Evolutionary conservation across 768 basidiomycete genomes (phyloP).

Genomic region (Mycena indigotica): DNA sequence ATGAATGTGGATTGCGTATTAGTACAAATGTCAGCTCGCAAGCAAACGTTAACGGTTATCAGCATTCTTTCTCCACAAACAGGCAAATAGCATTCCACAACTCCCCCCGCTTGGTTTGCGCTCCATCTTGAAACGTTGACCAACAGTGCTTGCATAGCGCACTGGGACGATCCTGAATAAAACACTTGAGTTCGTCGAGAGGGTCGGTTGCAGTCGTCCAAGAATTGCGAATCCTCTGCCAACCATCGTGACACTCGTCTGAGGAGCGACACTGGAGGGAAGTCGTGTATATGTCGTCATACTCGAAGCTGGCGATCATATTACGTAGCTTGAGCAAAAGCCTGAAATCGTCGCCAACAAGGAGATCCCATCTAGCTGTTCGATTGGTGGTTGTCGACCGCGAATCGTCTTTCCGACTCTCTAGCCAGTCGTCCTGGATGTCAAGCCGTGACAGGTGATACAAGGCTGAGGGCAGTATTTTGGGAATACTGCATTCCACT

Average conservation of each 20-base stretch:
- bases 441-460: slow-evolving; percentile 32
- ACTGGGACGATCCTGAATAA: slow-evolving; percentile 3
- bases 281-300: neutral
- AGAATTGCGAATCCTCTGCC: neutral
- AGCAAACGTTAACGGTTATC: neutral
- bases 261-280: neutral
- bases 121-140: neutral
- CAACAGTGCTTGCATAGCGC: slow-evolving; percentile 12
- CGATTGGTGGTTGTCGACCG: slow-evolving; percentile 1
- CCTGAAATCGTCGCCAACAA: slow-evolving; percentile 21
- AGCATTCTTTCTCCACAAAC: neutral
- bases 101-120: neutral
- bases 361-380: slow-evolving; percentile 29
- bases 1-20: slow-evolving; percentile 8
- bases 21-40: neutral
- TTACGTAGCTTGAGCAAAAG: slow-evolving; percentile 20
- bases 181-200: neutral
- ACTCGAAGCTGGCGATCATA: neutral
- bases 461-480: slow-evolving; percentile 32
- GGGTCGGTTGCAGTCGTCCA: neutral
- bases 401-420: neutral
- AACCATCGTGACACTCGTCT: neutral
- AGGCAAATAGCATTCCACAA: slow-evolving; percentile 10
- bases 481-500: slow-evolving; percentile 23
- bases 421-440: slow-evolving; percentile 10